phyloP scores from a whole-genome alignment of 1,139 yeast genomes.

The Candida labiduridarum region DNA sequence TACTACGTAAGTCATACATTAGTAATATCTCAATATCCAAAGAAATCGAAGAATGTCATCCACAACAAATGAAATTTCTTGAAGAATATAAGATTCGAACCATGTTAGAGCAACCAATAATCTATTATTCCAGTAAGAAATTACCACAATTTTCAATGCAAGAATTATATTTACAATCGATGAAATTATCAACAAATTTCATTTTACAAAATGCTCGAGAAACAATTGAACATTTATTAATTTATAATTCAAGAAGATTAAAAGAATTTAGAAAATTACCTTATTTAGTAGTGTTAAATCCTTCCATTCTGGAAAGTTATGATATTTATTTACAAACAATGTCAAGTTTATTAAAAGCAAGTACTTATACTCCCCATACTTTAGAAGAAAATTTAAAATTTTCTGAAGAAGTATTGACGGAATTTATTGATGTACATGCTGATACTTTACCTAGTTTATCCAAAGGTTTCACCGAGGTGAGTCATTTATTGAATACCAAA shows the following conservation, averaged over 20 bases:
- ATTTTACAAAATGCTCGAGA: slow-evolving; percentile 40
- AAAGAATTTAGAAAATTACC: slow-evolving; percentile 74
- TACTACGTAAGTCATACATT: background rate
- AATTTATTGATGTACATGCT: slow-evolving; percentile 72
- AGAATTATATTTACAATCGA: slow-evolving; percentile 43
- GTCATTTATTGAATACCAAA: slow-evolving; percentile 50
- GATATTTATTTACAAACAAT: slow-evolving; percentile 71
- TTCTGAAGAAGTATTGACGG: slow-evolving; percentile 48
- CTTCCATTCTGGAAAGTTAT: slow-evolving; percentile 85
- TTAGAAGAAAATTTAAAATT: slow-evolving; percentile 56
- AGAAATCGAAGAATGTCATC: slow-evolving; percentile 9
- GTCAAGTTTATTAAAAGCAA: slow-evolving; percentile 56
- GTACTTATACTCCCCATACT: slow-evolving; percentile 41
- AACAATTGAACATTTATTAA: slow-evolving; percentile 48
- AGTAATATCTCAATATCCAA: slow-evolving; percentile 2
- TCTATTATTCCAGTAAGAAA: slow-evolving; percentile 48
- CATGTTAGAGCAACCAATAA: slow-evolving; percentile 53
- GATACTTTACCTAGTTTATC: slow-evolving; percentile 83
- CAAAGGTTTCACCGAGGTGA: slow-evolving; percentile 79
- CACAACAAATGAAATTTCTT: slow-evolving; percentile 35
- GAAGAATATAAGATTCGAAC: slow-evolving; percentile 54
- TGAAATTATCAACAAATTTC: slow-evolving; percentile 38
- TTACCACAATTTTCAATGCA: slow-evolving; percentile 52
- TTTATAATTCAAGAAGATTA: slow-evolving; percentile 58
- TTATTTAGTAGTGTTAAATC: slow-evolving; percentile 81